Percentiles rank a stretch among this genome's conserved stretches.
Evolutionary conservation across 768 basidiomycete species (phyloP).

Genomic region (Mycena galopus): DNA sequence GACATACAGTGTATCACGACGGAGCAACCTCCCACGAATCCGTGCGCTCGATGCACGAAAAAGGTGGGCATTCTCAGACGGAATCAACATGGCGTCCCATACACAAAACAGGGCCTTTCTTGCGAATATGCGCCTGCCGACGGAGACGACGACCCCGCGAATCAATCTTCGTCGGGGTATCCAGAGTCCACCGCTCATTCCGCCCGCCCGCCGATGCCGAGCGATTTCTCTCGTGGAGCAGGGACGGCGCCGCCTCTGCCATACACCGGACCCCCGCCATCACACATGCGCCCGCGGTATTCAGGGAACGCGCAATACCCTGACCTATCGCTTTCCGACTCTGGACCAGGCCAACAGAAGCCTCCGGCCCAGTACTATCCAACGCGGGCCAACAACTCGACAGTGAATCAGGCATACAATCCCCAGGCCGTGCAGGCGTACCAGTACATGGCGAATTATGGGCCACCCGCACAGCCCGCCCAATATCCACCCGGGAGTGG

Average conservation of each 20-base stretch:
- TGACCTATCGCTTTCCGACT: background rate
- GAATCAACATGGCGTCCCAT: too few relatives aligned
- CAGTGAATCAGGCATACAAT: background rate
- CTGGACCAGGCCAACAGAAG: background rate
- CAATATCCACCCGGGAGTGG: background rate
- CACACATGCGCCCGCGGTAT: background rate
- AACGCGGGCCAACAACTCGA: background rate
- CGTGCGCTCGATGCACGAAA: constrained; percentile 7
- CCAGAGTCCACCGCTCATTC: background rate
- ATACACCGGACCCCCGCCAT: constrained; percentile 4
- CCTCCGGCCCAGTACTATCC: background rate
- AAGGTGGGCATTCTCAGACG: too few relatives aligned
- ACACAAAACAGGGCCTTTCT: too few relatives aligned
- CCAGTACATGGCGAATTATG: background rate
- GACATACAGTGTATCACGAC: background rate
- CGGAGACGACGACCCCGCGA: background rate
- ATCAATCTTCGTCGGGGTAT: background rate
- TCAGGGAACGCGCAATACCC: background rate
- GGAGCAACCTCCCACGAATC: constrained; percentile 1
- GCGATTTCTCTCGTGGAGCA: background rate
- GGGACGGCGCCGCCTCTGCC: background rate
- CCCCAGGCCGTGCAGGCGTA: background rate
- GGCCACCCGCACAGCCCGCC: background rate
- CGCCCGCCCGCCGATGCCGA: background rate
- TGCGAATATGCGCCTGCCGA: constrained; percentile 5